phyloP scores from a whole-genome alignment of 2,329 filamentous ascomycete species.

The Thermothelomyces thermophilus region DNA sequence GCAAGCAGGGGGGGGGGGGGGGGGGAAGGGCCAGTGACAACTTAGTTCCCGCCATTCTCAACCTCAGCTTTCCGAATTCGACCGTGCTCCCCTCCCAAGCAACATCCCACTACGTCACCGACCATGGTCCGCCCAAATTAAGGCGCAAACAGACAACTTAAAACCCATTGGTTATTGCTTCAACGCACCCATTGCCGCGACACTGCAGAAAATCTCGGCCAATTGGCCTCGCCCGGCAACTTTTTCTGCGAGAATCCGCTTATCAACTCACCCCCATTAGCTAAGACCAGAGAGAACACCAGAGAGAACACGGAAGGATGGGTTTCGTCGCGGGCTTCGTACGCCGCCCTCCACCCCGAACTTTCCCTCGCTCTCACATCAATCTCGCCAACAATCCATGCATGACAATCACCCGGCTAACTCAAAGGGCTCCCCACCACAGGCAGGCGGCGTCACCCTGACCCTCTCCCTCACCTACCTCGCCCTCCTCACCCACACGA shows the following conservation, averaged over 20 bases:
- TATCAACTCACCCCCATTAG: neutral
- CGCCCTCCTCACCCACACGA: slow-evolving; percentile 61
- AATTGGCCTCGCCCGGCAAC: slow-evolving; percentile 5
- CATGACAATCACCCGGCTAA: too few relatives aligned
- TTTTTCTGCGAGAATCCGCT: slow-evolving; percentile 10
- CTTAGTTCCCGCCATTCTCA: neutral
- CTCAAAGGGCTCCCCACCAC: too few relatives aligned
- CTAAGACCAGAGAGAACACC: neutral
- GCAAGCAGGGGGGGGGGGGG: neutral
- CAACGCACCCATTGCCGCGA: too few relatives aligned
- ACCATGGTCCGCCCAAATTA: neutral
- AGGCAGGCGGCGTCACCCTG: slow-evolving; percentile 71
- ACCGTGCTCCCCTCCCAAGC: too few relatives aligned
- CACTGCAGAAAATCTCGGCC: neutral
- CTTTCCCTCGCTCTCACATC: neutral
- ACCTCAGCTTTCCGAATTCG: neutral
- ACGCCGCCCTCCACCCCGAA: slow-evolving; percentile 31
- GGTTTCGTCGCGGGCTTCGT: slow-evolving; percentile 71
- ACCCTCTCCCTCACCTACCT: slow-evolving; percentile 69
- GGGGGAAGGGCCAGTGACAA: neutral
- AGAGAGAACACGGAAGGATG: slow-evolving; percentile 49
- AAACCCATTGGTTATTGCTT: neutral
- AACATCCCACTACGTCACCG: slow-evolving; percentile 13
- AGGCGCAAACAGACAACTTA: neutral
- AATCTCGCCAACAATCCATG: neutral